Conservation (phyloP, 106 monocot species). For the Allium fistulosum region DNA sequence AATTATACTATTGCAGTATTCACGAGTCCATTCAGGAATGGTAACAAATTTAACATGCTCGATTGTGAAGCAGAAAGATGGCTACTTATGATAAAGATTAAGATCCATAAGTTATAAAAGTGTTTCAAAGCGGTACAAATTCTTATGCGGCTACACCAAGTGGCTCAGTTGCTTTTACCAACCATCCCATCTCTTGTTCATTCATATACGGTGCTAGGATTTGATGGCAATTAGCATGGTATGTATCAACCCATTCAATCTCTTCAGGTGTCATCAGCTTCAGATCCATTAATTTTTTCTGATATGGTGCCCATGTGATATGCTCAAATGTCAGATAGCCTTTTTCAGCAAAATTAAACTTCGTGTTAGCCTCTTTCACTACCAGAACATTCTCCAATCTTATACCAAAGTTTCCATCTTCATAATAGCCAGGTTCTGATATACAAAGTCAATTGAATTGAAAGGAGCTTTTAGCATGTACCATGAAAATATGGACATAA, state of each 20-base stretch:
- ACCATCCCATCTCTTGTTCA: conserved; percentile 64
- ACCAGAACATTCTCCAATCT: conserved; percentile 97
- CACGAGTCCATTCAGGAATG: no score
- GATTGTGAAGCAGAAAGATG: no score
- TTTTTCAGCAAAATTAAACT: conserved; percentile 89
- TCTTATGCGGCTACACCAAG: conserved; percentile 19
- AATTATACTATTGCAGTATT: no score
- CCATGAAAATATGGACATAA: no score
- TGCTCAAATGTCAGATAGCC: conserved; percentile 87
- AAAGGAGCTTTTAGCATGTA: no score
- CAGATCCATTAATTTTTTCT: conserved; percentile 74
- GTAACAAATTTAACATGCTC: no score
- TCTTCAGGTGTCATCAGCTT: conserved; percentile 50
- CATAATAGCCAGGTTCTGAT: conserved; percentile 95
- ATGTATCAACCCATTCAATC: conserved; percentile 69
- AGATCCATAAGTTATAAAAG: no score
- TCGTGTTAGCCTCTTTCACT: conserved; percentile 69
- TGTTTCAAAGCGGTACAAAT: no score
- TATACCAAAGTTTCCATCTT: conserved; percentile 92
- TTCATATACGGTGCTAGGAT: conserved; percentile 57
- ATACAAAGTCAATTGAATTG: conserved; percentile 2
- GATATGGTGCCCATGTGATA: conserved; percentile 94
- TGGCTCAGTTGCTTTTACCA: conserved; percentile 64
- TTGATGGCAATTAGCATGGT: conserved; percentile 57
- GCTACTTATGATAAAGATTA: no score